phyloP scores from a whole-genome alignment of 169 alveolate genomes.

The Plasmodium vinckei region DNA sequence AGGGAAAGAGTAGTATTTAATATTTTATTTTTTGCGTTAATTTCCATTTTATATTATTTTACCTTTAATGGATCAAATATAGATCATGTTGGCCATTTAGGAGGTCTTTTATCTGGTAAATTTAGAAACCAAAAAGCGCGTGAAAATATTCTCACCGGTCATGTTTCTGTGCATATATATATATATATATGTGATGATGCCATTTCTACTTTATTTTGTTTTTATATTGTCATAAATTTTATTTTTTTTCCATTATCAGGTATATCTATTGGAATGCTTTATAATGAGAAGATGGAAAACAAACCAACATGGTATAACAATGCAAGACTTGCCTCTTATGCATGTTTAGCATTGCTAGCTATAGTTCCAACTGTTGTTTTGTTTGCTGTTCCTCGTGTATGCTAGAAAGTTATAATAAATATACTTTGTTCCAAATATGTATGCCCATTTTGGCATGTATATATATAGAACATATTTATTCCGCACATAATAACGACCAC shows the following conservation, averaged over 20 bases:
- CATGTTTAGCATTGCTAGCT: constrained; percentile 30
- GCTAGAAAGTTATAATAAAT: constrained; percentile 6
- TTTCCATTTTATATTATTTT: constrained; percentile 83
- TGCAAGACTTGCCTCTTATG: constrained; percentile 63
- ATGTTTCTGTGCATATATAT: constrained; percentile 5
- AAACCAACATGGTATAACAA: constrained; percentile 85
- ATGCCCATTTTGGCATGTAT: not conserved
- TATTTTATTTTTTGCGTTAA: constrained; percentile 82
- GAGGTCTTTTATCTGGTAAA: constrained; percentile 86
- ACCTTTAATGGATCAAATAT: constrained; percentile 85
- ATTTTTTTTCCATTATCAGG: constrained; percentile 71
- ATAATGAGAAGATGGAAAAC: constrained; percentile 80
- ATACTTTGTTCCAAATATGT: not conserved
- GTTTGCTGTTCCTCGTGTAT: constrained; percentile 40
- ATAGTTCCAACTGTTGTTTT: constrained; percentile 50
- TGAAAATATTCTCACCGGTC: not conserved
- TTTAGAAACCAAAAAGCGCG: not conserved
- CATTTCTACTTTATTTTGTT: not conserved
- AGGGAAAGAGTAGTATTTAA: constrained; percentile 84
- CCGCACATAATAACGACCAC: not conserved
- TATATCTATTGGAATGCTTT: constrained; percentile 81
- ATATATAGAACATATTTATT: too few relatives aligned
- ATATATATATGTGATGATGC: constrained; percentile 1
- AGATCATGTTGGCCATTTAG: constrained; percentile 89
- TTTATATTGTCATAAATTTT: not conserved